phyloP scores from a whole-genome alignment of 78 protist species.

The Paratrimastix pyriformis region DNA sequence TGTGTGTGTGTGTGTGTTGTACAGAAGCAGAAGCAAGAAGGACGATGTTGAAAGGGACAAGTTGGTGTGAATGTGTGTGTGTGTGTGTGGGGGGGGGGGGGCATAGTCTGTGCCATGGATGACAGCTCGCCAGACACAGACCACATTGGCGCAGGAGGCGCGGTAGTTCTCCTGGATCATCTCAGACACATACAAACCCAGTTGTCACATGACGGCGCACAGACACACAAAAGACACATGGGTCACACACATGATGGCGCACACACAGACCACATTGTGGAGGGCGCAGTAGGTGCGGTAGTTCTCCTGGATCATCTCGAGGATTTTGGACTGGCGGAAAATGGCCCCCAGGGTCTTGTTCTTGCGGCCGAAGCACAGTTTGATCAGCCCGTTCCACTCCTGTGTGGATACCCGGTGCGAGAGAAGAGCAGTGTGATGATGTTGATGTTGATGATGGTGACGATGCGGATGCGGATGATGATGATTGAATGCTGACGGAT shows the following conservation, averaged over 20 bases:
- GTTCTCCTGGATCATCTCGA: slow-evolving; percentile 64
- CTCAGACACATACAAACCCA: neutral
- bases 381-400: slow-evolving; percentile 95
- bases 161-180: slow-evolving; percentile 63
- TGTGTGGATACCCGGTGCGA: neutral
- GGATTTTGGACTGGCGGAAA: slow-evolving; percentile 50
- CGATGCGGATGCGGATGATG: too few relatives aligned
- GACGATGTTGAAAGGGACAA: too few relatives aligned
- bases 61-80: too few relatives aligned
- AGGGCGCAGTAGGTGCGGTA: slow-evolving; percentile 63
- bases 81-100: too few relatives aligned
- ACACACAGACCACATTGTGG: slow-evolving; percentile 24
- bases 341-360: slow-evolving; percentile 85
- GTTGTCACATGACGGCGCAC: neutral
- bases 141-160: slow-evolving; percentile 58
- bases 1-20: too few relatives aligned
- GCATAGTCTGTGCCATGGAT: neutral
- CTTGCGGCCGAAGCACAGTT: slow-evolving; percentile 84
- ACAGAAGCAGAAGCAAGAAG: too few relatives aligned
- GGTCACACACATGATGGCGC: too few relatives aligned
- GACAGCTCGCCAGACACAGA: neutral
- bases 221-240: neutral
- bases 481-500: too few relatives aligned
- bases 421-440: too few relatives aligned
- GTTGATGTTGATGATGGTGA: too few relatives aligned